Evolutionary conservation across 768 basidiomycete genomes (phyloP), one percentile per base, ranked within the genome.

Genomic region (Aureoboletus auriporus): DNA sequence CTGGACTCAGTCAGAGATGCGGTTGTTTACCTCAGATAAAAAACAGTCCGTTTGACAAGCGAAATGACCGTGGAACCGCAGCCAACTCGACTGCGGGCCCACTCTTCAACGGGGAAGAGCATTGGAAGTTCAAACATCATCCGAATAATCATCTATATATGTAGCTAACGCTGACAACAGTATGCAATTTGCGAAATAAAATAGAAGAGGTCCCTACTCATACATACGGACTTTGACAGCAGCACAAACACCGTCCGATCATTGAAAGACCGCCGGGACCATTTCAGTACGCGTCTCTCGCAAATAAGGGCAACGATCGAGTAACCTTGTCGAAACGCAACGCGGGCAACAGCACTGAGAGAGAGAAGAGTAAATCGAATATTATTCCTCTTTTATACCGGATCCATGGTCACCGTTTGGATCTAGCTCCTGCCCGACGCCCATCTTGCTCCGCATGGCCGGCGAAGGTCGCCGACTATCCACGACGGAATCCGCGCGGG

Each of bases 361-460:
- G 14, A 34, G n/a, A 35, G 28, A 35, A 33, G 13, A 39, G 46
- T 35, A 33, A 37, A 41, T 5, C 34, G 14, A 10, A 17, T 13
- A 8, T 55, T 16, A 66, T 50, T 65, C 66, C 38, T 68, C 64
- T 56, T 68, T 67, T 31, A 54, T 53, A 14, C 61, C 51, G 4
- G 53, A 40, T 33, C 57, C 60, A 30, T 37, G 61, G 39, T 53
- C 59, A 23, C 51, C 45, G 17, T 42, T 58, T 36, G 39, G 30
- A 31, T 55, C 56, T 9, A 66, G 35, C 9, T 60, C 57, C 9
- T 45, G 62, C 5, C 45, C 54, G 13, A 58, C n/a, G 20, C 58
- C 47, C 12, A 39, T 40, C 20, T 56, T 61, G 20, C 33, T 40
- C 36, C 55, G 56, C 9, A 38, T 50, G 26, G 11, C 46, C 16